Percentiles rank a stretch among this genome's conserved stretches.
These are phyloP conservation scores for Pythium oligandrum DNA, from an alignment of 352 stramenopile species.

Conservation along the genomic window DNA sequence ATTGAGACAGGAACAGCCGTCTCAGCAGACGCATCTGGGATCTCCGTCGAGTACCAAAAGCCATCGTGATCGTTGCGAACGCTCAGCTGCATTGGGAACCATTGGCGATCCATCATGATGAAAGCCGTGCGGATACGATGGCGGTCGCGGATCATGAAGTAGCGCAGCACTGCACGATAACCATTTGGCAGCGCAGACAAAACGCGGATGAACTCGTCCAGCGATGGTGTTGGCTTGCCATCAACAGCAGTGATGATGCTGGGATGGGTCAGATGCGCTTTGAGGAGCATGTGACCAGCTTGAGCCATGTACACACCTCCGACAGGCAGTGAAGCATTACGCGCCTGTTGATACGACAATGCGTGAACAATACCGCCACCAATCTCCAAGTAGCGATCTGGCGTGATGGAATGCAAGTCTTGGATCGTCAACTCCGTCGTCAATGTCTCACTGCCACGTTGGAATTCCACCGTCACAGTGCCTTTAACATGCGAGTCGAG, in stretches of 20 bases:
- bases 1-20: conserved; percentile 20
- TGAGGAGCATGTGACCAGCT: conserved; percentile 90
- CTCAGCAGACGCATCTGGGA: conserved; percentile 15
- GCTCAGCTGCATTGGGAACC: conserved; percentile 85
- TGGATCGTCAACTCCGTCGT: conserved; percentile 42
- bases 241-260: conserved; percentile 87
- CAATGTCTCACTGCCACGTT: conserved; percentile 61
- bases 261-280: conserved; percentile 76
- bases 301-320: conserved; percentile 82
- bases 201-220: conserved; percentile 80
- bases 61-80: conserved; percentile 69
- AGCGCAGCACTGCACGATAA: conserved; percentile 77
- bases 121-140: conserved; percentile 82
- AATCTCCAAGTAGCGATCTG: conserved; percentile 79
- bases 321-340: conserved; percentile 74
- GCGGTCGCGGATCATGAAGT: conserved; percentile 84
- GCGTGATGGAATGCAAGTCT: conserved; percentile 83
- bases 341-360: conserved; percentile 85
- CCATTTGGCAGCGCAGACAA: conserved; percentile 72
- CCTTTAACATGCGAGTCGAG: conserved; percentile 68
- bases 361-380: conserved; percentile 84
- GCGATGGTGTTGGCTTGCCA: conserved; percentile 66
- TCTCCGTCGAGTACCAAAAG: conserved; percentile 55
- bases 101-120: conserved; percentile 87
- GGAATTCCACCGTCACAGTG: conserved; percentile 65